Percentiles rank a stretch among this genome's conserved stretches.
Evolutionary conservation across 306 rosid genomes (phyloP).

Genomic region (Pyrus communis): DNA sequence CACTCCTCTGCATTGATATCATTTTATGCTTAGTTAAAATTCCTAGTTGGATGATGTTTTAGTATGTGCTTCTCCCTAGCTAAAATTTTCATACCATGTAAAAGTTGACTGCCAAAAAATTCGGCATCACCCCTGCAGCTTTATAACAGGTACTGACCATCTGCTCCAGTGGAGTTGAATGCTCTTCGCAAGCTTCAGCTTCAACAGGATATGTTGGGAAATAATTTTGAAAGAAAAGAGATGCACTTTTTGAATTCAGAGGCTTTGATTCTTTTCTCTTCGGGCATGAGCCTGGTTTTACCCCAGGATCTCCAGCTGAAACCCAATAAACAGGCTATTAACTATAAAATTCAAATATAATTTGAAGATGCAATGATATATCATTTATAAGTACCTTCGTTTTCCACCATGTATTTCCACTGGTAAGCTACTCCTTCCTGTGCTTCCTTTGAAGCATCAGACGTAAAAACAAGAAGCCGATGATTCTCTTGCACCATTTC

Average conservation of each 20-base stretch:
- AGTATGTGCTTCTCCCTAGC: background rate
- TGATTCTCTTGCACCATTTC: slow-evolving; percentile 75
- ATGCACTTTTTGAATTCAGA: slow-evolving; percentile 52
- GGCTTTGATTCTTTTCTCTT: slow-evolving; percentile 87
- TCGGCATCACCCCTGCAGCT: slow-evolving; percentile 80
- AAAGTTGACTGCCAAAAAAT: slow-evolving; percentile 85
- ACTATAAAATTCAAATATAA: background rate
- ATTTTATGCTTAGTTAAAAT: slow-evolving; percentile 12
- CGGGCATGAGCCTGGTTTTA: slow-evolving; percentile 62
- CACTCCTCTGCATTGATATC: slow-evolving; percentile 73
- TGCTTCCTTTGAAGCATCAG: slow-evolving; percentile 75
- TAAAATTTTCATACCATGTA: slow-evolving; percentile 62
- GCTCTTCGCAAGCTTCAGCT: slow-evolving; percentile 93
- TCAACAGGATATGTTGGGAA: slow-evolving; percentile 91
- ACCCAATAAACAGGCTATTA: slow-evolving; percentile 12
- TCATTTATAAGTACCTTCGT: slow-evolving; percentile 44
- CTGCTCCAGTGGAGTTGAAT: slow-evolving; percentile 79
- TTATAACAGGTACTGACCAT: slow-evolving; percentile 84
- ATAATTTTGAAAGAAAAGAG: slow-evolving; percentile 82
- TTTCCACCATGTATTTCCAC: slow-evolving; percentile 93
- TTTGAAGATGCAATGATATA: slow-evolving; percentile 1
- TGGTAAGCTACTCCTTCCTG: slow-evolving; percentile 94
- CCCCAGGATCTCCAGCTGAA: slow-evolving; percentile 99
- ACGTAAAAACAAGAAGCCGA: slow-evolving; percentile 89
- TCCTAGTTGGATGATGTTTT: slow-evolving; percentile 8